Conservation (phyloP, 2,329 filamentous ascomycete species). For the Microsporum audouinii region DNA sequence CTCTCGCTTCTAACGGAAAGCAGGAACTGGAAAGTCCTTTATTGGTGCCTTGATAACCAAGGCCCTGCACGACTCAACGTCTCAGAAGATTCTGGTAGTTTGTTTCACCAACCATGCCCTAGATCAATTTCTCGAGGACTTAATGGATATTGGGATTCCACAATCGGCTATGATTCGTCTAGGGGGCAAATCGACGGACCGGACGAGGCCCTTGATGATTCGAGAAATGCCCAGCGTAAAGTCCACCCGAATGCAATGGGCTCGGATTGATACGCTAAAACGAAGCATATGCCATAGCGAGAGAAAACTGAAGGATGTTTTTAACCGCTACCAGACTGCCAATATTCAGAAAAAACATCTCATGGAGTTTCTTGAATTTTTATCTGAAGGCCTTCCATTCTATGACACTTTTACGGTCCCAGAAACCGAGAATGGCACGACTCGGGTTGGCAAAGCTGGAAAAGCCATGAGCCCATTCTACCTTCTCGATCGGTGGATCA, state of each 20-base stretch:
- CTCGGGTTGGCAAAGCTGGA: conserved; percentile 35
- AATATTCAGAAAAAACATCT: conserved; percentile 18
- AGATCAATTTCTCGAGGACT: conserved; percentile 55
- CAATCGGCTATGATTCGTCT: conserved; percentile 46
- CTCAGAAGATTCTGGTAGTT: conserved; percentile 48
- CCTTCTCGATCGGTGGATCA: conserved; percentile 44
- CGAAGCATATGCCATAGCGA: conserved; percentile 24
- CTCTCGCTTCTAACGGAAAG: not conserved
- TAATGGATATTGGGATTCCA: conserved; percentile 49
- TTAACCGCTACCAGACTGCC: conserved; percentile 16
- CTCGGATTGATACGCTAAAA: conserved; percentile 36
- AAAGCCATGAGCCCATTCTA: conserved; percentile 38
- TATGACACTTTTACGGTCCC: conserved; percentile 49
- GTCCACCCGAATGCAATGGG: conserved; percentile 30
- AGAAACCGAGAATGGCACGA: conserved; percentile 34
- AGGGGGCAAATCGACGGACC: conserved; percentile 46
- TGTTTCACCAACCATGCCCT: conserved; percentile 59
- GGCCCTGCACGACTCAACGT: conserved; percentile 40
- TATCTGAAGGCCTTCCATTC: conserved; percentile 39
- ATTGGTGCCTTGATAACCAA: conserved; percentile 55
- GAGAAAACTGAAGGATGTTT: conserved; percentile 12
- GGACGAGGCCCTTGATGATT: conserved; percentile 41
- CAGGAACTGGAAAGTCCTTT: conserved; percentile 65
- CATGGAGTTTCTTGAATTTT: conserved; percentile 44
- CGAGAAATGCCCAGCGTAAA: conserved; percentile 27